Base-by-base conservation (phyloP, 192 early-diverging fungal genomes). In the Spizellomyces sp. region DNA sequence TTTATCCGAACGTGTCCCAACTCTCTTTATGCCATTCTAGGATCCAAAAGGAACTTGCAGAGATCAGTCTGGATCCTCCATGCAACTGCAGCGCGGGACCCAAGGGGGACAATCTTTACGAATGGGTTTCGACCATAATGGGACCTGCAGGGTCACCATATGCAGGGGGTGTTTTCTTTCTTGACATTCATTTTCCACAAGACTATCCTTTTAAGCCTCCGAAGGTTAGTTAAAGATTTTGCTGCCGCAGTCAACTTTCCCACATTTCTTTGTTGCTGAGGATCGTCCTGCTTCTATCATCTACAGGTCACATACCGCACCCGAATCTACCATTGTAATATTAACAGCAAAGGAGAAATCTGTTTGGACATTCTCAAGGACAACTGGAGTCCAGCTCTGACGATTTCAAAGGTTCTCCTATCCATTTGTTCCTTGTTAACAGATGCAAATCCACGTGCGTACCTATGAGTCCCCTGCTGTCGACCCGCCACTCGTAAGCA, bases 141-240 rank as follows among this genome's bases (percentile, higher is more conserved):
- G 96, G 96, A 8, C 96, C 96, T 8, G 80, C 84, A 64, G 93
- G 87, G 48, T 94, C 92, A 27, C 95, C 96, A 8, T 98, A 98
- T 73, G 71, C 61, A 8, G 88, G 90, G 21, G 96, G 96, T 6
- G 88, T 95, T 41, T 98, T 96, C 81, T 96, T 96, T 74, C 80
- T 98, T 42, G 95, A 96, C 66, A 93, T 98, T 67, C 81, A 86
- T 66, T 96, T 98, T 64, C 92, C 95, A 45, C 87, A 90, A 76
- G 92, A 96, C 36, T 98, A 98, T 75, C 95, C 96, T 17, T 98
- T 96, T 84, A 94, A 94, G 75, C 92, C 96, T 52, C 95, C 96
- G 79, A 94, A 95, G 80, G 89, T 94, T 72, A 46, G 58, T 36
- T 7, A 12, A 47, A 21, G 71, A 4, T 71, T 73, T 71, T 41